Base-by-base conservation (phyloP, 2,329 filamentous ascomycete genomes). In the Aureobasidium lini region DNA sequence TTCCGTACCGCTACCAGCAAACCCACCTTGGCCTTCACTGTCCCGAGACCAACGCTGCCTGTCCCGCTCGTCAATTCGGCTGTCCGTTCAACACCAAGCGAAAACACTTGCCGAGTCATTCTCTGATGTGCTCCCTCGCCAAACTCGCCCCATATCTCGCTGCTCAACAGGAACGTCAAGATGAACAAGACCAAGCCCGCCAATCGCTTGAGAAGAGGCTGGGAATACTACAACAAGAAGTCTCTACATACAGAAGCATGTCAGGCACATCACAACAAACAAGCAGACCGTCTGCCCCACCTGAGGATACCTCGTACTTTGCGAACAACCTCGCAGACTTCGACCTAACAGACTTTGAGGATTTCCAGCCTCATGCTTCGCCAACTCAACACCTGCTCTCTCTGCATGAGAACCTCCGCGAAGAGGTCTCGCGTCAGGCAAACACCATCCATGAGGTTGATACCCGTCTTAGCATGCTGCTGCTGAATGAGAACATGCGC, bases 401-500 rank as follows among this genome's bases (percentile, higher is more conserved):
- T 2, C 76, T 85, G 52, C 82, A 85, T 66, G 83, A 85, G 65
- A 79, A 78, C 23, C 75, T 86, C 16, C 80, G 83, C 11, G 81
- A 83, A 46, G 83, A 85, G 67, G 78, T 85, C 50, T 72, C 73
- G 16, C 80, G 81, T 50, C 74, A 84, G 31, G 77, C 78, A 13
- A 75, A 77, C 54, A 79, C 80, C 2, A 73, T 86, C 9, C 77
- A 78, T 3, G 82, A 85, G 59, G 75, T 85, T 43, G 84, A 86
- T 62, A 82, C 80, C 48, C 79, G 82, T 37, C 79, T 81, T 39
- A 83, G 76, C 68, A 83, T 86, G 81, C 79, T 82, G 61, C 79
- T 83, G 42, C 78, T 85, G 72, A 86, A 84, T 64, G 83, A 86
- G 67, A 83, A 78, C 48, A 75, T 85, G 34, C 80, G 83, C 3